Percentiles rank a stretch among this genome's conserved stretches.
These are phyloP conservation scores for Vitis hybrid DNA, from an alignment of 177 flowering plant genomes.

Conservation along the genomic window DNA sequence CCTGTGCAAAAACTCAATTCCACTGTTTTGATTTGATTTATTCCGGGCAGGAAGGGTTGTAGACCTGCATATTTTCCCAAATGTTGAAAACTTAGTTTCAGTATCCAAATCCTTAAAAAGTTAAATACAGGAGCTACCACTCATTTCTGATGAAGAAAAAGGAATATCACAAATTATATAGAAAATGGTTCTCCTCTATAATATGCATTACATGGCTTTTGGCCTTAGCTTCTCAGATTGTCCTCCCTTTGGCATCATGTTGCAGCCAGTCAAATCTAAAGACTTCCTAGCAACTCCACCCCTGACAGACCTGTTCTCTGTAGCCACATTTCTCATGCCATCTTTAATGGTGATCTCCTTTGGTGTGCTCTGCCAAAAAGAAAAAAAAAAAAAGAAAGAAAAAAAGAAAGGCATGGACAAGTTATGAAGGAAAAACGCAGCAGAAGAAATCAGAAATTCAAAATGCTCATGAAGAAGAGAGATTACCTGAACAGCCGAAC, in stretches of 20 bases:
- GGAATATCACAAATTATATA: background rate
- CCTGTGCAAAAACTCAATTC: constrained; percentile 4
- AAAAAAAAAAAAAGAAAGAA: background rate
- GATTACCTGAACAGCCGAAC: constrained; percentile 5
- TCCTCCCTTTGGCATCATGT: background rate
- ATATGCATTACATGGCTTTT: constrained; percentile 9
- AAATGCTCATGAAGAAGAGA: background rate
- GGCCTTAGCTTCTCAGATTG: background rate
- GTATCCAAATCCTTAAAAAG: background rate
- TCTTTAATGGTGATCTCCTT: constrained; percentile 2
- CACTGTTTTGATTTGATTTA: constrained; percentile 3
- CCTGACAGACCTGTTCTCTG: too few species aligned
- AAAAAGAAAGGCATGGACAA: too few species aligned
- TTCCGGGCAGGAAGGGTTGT: background rate
- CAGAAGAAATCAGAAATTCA: background rate
- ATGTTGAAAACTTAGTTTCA: background rate
- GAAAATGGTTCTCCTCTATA: background rate
- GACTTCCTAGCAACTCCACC: background rate
- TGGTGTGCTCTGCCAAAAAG: constrained; percentile 1
- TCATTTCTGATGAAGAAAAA: background rate
- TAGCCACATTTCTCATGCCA: background rate
- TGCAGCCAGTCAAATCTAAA: background rate
- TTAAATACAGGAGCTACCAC: background rate
- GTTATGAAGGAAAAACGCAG: background rate
- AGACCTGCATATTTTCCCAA: background rate